Evolutionary conservation across 192 early-diverging fungal genomes (phyloP), one percentile per base, ranked within the genome.

Genomic region (Allomyces macrogynus): DNA sequence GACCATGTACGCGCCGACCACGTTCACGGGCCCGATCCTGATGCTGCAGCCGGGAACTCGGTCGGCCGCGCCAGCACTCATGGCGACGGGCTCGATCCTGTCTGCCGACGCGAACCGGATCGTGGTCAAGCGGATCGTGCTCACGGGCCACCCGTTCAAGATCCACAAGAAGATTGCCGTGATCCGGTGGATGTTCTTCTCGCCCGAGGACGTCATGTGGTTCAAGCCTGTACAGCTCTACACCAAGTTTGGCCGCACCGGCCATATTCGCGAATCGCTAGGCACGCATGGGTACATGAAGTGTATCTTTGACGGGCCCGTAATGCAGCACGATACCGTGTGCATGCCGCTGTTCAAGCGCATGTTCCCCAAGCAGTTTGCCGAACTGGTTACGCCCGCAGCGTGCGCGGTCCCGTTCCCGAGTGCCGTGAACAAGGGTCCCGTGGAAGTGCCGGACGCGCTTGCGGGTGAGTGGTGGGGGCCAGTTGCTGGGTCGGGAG

Each of bases 261-360:
- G 95, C 16, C 93, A 96, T 72, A 95, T 99, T 65, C 74, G 75
- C 43, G 95, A 96, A 69, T 88, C 88, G 61, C 73, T 99, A 32
- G 95, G 95, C 65, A 99, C 92, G 5, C 93, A 96, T 70, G 95
- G 95, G 23, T 93, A 96, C 74, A 93, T 92, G 89, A 93, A 93
- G 76, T 90, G 89, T 69, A 72, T 86, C 61, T 92, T 95, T 77
- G 89, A 97, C 70, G 87, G 89, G 40, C 82, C 83, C 49, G 73
- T 95, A 67, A 91, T 83, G 66, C 90, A 89, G 72, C 88, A 93
- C 71, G 95, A 99, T 76, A 94, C 92, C 0, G 78, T 96, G 26
- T 92, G 89, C 84, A 89, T 99, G 90, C 85, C 86, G 66, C 76
- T 99, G 66, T 99, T 92, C 77, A 95, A 57, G 49, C 49, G 49